Base-by-base conservation (phyloP, 805 yeast genomes). In the Yamadazyma sp. region DNA sequence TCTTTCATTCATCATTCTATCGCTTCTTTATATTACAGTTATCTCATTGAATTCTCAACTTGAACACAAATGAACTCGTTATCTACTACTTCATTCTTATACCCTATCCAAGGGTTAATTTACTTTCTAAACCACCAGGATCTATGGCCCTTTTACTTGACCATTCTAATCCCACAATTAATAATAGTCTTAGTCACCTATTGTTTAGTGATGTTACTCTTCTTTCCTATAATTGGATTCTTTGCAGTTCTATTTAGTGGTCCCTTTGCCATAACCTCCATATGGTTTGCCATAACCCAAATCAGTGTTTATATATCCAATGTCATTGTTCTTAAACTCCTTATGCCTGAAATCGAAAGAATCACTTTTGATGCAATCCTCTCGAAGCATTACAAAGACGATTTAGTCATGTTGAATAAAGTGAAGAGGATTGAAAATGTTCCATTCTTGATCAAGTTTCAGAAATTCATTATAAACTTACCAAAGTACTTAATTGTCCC, bases 301-400 rank as follows among this genome's bases (percentile, higher is more conserved):
- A 65, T 67, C 37, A 51, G 73, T 8, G 58, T 67, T 6, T 55
- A 61, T 16, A 50, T 73, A 2, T 61, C 78, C 3, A 56, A 61
- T 6, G 52, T 70, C n/a, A 34, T 74, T 3, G 64, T 73, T 10
- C 57, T 61, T n/a, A 43, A 57, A 12, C 36, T 70, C 2, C 49
- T 75, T n/a, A 60, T 73, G 53, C 76, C 79, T 0, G 60, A 65
- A 5, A 69, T 78, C 5, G 68, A 73, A 44, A 62, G 59, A 27
- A 48, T 60, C 15, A 55, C 72, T 3, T 76, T 75, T 47, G 81
- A 76, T 46, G 57, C 72, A 1, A 73, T 70, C 2, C 45, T 76
- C 27, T 57, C 64, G 13, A 55, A 56, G 31, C 76, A 74, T 41
- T 75, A 68, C 19, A 56, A 62, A 19, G 70, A 71, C 38, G 67